These are phyloP conservation scores for Iris pallida DNA, from an alignment of 116 monocot genomes.

Conservation along the genomic window DNA sequence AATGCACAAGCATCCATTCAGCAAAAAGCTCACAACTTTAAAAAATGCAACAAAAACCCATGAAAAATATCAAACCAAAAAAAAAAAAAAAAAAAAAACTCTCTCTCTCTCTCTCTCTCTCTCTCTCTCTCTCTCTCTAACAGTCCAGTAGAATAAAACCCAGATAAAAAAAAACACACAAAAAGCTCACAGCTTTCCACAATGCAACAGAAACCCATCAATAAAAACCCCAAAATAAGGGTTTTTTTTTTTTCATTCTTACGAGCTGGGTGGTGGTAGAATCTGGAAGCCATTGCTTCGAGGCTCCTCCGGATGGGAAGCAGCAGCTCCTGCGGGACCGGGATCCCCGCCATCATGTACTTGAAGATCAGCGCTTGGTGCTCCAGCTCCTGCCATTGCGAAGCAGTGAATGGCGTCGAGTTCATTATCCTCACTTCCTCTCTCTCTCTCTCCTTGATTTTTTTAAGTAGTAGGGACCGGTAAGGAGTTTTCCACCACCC, in stretches of 20 bases:
- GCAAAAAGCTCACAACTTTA: too few species aligned
- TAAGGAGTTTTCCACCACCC: not conserved
- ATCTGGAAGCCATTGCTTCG: slow-evolving; percentile 14
- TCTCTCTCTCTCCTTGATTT: not conserved
- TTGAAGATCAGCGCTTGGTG: slow-evolving; percentile 38
- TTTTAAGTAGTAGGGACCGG: not conserved
- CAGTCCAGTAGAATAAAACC: too few species aligned
- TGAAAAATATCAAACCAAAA: not conserved
- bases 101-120: too few species aligned
- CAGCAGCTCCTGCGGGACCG: slow-evolving; percentile 25
- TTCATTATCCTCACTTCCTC: not conserved
- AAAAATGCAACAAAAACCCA: not conserved
- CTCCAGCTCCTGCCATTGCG: slow-evolving; percentile 40
- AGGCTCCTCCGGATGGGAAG: slow-evolving; percentile 22
- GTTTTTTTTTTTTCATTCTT: not conserved
- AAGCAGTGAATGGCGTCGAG: slow-evolving; percentile 27
- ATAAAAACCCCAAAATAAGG: too few species aligned
- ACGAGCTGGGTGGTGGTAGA: slow-evolving; percentile 23
- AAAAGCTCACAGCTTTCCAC: not conserved
- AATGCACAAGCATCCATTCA: too few species aligned
- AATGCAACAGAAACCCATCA: not conserved
- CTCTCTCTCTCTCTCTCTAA: too few species aligned
- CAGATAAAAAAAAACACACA: slow-evolving; percentile 2
- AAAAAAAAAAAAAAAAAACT: slow-evolving; percentile 1
- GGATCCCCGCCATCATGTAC: slow-evolving; percentile 26